A percentile compares a stretch with the other conserved stretches of the same genome.
Evolutionary conservation across 306 rosid species (phyloP).

Genomic region (Ammopiptanthus mongolicus): DNA sequence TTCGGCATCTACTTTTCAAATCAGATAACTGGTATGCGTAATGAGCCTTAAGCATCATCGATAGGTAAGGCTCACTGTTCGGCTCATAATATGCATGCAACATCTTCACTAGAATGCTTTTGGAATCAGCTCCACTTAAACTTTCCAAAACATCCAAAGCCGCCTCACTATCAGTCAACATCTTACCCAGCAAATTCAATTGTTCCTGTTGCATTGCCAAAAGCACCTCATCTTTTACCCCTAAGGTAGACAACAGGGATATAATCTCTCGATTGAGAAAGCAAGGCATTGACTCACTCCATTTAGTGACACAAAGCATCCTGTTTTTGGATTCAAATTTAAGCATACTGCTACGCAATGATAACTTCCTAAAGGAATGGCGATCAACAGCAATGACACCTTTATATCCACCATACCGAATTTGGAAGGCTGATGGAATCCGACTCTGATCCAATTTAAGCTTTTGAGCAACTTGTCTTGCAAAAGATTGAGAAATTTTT

Average conservation of each 20-base stretch:
- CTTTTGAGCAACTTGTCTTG: constrained; percentile 71
- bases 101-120: constrained; percentile 70
- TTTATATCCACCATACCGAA: constrained; percentile 94
- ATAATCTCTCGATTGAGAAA: constrained; percentile 89
- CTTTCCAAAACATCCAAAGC: constrained; percentile 65
- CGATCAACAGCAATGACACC: constrained; percentile 88
- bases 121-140: constrained; percentile 56
- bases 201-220: constrained; percentile 76
- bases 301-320: constrained; percentile 84
- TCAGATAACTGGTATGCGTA: constrained; percentile 63
- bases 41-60: constrained; percentile 85
- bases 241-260: constrained; percentile 69
- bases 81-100: constrained; percentile 75
- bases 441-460: constrained; percentile 49
- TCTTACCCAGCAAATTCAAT: constrained; percentile 53
- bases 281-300: constrained; percentile 82
- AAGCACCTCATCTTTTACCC: constrained; percentile 66
- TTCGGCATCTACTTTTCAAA: constrained; percentile 73
- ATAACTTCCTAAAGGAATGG: constrained; percentile 65
- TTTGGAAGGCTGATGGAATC: constrained; percentile 89
- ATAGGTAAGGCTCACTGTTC: constrained; percentile 72
- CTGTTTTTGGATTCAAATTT: constrained; percentile 75
- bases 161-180: constrained; percentile 55
- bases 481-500: constrained; percentile 74
- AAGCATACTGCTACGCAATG: constrained; percentile 81